Percentiles rank a stretch among this genome's conserved stretches.
Conservation (phyloP, 2,329 filamentous ascomycete genomes). For the Paracoccidioides lutzii region DNA sequence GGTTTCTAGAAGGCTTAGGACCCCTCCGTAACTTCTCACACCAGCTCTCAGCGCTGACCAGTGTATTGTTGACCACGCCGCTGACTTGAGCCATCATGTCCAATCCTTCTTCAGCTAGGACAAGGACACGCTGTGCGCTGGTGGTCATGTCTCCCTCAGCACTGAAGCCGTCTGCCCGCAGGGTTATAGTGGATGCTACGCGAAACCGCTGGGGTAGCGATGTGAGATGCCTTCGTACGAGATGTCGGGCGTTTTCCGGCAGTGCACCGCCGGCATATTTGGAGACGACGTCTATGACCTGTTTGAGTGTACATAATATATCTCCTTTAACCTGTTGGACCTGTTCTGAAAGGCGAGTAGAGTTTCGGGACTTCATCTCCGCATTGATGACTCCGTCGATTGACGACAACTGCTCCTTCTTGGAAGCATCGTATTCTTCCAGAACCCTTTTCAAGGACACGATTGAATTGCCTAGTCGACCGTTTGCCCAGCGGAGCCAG, state of each 20-base stretch:
- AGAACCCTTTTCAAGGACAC: conserved; percentile 60
- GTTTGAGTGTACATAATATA: conserved; percentile 65
- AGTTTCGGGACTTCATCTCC: conserved; percentile 16
- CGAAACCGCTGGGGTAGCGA: conserved; percentile 75
- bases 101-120: conserved; percentile 77
- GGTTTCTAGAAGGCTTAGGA: conserved; percentile 16
- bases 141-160: conserved; percentile 36
- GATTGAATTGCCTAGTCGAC: conserved; percentile 64
- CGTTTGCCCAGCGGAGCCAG: conserved; percentile 70
- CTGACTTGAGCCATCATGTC: conserved; percentile 93
- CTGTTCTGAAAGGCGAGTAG: conserved; percentile 37
- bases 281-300: conserved; percentile 72
- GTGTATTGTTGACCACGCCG: conserved; percentile 74
- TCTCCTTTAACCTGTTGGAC: conserved; percentile 58
- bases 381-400: conserved; percentile 14
- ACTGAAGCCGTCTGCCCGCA: conserved; percentile 21
- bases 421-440: conserved; percentile 58
- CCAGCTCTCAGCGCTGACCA: conserved; percentile 85
- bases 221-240: conserved; percentile 73
- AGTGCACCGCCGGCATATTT: conserved; percentile 84
- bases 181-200: conserved; percentile 47
- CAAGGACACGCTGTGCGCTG: conserved; percentile 61
- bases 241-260: conserved; percentile 70
- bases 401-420: conserved; percentile 10
- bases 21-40: conserved; percentile 57